phyloP scores from a whole-genome alignment of 2,329 filamentous ascomycete genomes.

The Ophiostoma angusticollis region DNA sequence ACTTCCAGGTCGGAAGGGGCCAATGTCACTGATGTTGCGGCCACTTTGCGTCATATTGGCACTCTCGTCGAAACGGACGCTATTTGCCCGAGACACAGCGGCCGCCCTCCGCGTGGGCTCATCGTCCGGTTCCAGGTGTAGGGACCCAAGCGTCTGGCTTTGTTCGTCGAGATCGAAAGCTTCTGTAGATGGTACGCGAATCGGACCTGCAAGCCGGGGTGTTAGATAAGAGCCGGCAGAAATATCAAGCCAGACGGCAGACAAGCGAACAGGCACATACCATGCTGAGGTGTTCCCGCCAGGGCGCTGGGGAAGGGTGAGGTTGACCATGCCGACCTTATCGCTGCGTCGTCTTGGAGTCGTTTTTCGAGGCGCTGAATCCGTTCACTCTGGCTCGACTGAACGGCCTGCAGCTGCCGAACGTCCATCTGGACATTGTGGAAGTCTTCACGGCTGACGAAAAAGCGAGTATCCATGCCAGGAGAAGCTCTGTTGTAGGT shows the following conservation, averaged over 20 bases:
- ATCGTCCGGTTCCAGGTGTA: slow-evolving; percentile 79
- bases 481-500: too few species aligned
- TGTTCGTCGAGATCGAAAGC: slow-evolving; percentile 89
- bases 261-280: slow-evolving; percentile 34
- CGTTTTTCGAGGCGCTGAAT: slow-evolving; percentile 51
- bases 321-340: slow-evolving; percentile 80
- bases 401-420: slow-evolving; percentile 52
- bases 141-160: slow-evolving; percentile 62
- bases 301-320: slow-evolving; percentile 84
- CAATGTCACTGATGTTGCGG: slow-evolving; percentile 72
- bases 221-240: not conserved
- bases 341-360: slow-evolving; percentile 51
- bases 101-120: slow-evolving; percentile 65
- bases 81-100: slow-evolving; percentile 84
- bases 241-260: not conserved
- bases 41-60: slow-evolving; percentile 71
- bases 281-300: slow-evolving; percentile 74
- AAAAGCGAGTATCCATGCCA: slow-evolving; percentile 53
- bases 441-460: slow-evolving; percentile 49
- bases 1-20: slow-evolving; percentile 63
- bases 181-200: slow-evolving; percentile 68
- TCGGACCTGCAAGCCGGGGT: slow-evolving; percentile 45
- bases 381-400: slow-evolving; percentile 49
- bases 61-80: slow-evolving; percentile 93
- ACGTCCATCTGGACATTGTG: slow-evolving; percentile 59